These are phyloP conservation scores for Lepidium aucheri DNA, from an alignment of 345 rosid species.

Conservation along the genomic window DNA sequence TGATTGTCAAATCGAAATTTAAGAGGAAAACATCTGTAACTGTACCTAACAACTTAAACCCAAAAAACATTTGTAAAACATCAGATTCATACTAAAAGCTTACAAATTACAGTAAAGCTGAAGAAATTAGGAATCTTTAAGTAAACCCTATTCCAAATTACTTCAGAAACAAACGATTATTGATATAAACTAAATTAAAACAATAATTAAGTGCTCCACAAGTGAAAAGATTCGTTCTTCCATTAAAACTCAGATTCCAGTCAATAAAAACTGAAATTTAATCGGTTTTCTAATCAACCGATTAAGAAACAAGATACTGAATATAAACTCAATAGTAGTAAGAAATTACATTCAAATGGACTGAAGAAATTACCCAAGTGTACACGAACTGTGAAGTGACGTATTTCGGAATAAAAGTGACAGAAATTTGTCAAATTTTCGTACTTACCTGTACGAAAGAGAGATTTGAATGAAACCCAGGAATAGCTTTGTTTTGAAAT, in stretches of 20 bases:
- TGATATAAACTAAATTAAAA: neutral
- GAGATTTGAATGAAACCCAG: neutral
- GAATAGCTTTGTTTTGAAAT: neutral
- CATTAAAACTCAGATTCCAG: constrained; percentile 11
- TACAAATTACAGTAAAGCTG: neutral
- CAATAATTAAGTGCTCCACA: neutral
- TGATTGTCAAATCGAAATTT: neutral
- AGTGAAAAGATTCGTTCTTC: neutral
- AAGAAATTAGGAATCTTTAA: neutral
- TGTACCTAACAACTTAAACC: neutral
- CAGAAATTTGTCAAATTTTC: neutral
- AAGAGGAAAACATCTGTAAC: constrained; percentile 18
- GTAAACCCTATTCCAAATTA: constrained; percentile 1
- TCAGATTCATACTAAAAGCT: neutral
- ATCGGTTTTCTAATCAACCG: neutral
- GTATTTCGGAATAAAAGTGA: neutral
- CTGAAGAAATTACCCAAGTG: neutral
- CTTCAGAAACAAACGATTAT: neutral
- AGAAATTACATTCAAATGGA: neutral
- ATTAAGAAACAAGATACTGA: neutral
- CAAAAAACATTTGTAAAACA: neutral
- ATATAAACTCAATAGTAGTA: neutral
- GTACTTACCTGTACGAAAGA: constrained; percentile 6
- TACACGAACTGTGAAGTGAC: constrained; percentile 7
- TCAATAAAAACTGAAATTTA: neutral